Evolutionary conservation across 2,329 filamentous ascomycete genomes (phyloP).

Genomic region (Trichophyton verrucosum): DNA sequence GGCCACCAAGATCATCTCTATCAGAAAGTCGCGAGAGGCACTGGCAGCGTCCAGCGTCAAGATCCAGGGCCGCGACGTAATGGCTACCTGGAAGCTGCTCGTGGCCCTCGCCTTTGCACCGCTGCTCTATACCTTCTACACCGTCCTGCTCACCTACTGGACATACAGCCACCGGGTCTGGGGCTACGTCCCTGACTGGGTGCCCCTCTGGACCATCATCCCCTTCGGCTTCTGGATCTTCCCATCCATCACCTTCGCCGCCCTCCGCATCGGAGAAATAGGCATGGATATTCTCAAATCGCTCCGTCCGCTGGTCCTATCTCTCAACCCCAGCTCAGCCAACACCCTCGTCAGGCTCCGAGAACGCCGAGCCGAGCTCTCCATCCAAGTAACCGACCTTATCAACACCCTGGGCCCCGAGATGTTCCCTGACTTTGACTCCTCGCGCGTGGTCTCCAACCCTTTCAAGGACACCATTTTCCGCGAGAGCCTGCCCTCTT

Average conservation of each 20-base stretch:
- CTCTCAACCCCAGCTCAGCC: conserved; percentile 68
- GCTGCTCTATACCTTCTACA: conserved; percentile 70
- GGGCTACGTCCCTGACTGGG: conserved; percentile 66
- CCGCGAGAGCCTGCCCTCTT: neutral
- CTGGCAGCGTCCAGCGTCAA: conserved; percentile 80
- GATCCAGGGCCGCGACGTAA: conserved; percentile 75
- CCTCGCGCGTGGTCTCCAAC: conserved; percentile 53
- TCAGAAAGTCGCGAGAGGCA: conserved; percentile 69
- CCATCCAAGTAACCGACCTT: conserved; percentile 70
- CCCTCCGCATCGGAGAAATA: conserved; percentile 89
- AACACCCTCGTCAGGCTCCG: conserved; percentile 74
- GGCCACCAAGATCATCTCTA: conserved; percentile 68
- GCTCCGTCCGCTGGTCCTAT: conserved; percentile 71
- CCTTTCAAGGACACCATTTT: conserved; percentile 30
- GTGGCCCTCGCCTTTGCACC: conserved; percentile 78
- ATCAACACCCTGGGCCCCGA: conserved; percentile 95
- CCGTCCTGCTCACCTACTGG: conserved; percentile 59
- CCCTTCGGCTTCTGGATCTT: conserved; percentile 67
- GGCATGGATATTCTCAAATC: conserved; percentile 98
- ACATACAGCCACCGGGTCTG: conserved; percentile 69
- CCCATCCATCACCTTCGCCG: conserved; percentile 79
- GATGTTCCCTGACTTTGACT: conserved; percentile 92
- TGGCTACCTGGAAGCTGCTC: conserved; percentile 87
- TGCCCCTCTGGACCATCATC: conserved; percentile 68
- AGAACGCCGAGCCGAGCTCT: conserved; percentile 58